These are phyloP conservation scores for Rhizopogon vulgaris DNA, from an alignment of 768 basidiomycete species.

Conservation along the genomic window DNA sequence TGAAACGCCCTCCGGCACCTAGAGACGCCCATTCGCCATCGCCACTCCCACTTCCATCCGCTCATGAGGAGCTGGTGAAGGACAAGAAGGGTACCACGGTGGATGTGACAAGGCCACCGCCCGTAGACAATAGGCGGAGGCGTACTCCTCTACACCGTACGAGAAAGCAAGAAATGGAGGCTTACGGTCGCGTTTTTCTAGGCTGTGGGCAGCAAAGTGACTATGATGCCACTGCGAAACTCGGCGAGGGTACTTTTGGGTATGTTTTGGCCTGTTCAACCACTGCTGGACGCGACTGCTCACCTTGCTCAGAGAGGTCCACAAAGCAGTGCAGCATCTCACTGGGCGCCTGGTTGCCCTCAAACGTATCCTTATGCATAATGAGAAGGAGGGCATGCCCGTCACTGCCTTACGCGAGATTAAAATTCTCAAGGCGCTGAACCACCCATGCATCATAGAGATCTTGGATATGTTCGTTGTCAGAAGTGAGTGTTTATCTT, in stretches of 20 bases:
- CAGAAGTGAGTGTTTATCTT: slow-evolving; percentile 45
- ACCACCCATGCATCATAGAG: slow-evolving; percentile 80
- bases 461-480: slow-evolving; percentile 92
- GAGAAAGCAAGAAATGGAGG: slow-evolving; percentile 56
- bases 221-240: slow-evolving; percentile 78
- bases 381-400: slow-evolving; percentile 95
- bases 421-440: slow-evolving; percentile 87
- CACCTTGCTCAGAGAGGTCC: slow-evolving; percentile 63
- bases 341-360: slow-evolving; percentile 70
- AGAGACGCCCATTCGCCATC: slow-evolving; percentile 40
- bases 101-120: not conserved
- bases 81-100: slow-evolving; percentile 16
- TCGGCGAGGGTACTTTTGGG: slow-evolving; percentile 98
- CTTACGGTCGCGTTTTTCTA: slow-evolving; percentile 61
- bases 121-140: slow-evolving; percentile 21
- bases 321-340: slow-evolving; percentile 69
- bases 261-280: slow-evolving; percentile 32
- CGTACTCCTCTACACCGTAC: slow-evolving; percentile 45
- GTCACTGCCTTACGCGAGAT: slow-evolving; percentile 96
- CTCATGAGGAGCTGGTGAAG: slow-evolving; percentile 21
- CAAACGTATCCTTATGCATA: slow-evolving; percentile 94
- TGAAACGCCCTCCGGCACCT: slow-evolving; percentile 44
- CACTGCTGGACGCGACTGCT: slow-evolving; percentile 4
- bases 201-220: slow-evolving; percentile 69
- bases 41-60: slow-evolving; percentile 27